phyloP scores from a whole-genome alignment of 1,284 basidiomycete species.

The Cyathus olla region DNA sequence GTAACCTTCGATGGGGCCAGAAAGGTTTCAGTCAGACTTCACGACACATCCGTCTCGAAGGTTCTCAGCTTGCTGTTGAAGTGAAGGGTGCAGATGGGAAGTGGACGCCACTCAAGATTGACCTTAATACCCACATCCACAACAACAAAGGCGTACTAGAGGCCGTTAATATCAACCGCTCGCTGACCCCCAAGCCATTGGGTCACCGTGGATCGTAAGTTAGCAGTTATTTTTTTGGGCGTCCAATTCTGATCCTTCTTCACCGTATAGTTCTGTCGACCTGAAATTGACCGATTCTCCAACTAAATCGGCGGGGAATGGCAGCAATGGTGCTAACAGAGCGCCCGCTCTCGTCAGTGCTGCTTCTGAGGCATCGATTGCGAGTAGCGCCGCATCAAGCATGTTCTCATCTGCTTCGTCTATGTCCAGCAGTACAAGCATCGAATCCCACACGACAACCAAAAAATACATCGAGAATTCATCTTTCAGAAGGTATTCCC shows the following conservation, averaged over 20 bases:
- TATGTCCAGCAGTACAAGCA: too few species aligned
- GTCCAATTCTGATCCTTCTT: neutral
- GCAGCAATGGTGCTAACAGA: too few species aligned
- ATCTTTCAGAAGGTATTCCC: too few species aligned
- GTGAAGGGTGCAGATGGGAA: neutral
- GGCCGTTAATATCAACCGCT: neutral
- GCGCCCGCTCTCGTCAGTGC: too few species aligned
- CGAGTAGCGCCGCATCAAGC: too few species aligned
- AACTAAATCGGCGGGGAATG: too few species aligned
- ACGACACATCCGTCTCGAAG: neutral
- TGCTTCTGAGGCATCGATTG: too few species aligned
- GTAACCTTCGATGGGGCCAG: neutral
- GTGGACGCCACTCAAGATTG: neutral
- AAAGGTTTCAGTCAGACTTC: neutral
- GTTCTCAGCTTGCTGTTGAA: neutral
- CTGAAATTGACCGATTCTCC: too few species aligned
- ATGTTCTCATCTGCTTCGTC: too few species aligned
- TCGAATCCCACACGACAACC: too few species aligned
- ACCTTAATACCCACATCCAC: neutral
- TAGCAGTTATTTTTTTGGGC: neutral
- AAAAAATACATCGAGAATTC: too few species aligned
- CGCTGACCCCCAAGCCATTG: neutral
- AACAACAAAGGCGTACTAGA: neutral
- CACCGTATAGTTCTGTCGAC: too few species aligned
- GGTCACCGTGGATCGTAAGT: neutral